Percentiles rank a stretch among this genome's conserved stretches.
Evolutionary conservation across 495 filamentous ascomycete genomes (phyloP).

Genomic region (Pyronema omphalodes): DNA sequence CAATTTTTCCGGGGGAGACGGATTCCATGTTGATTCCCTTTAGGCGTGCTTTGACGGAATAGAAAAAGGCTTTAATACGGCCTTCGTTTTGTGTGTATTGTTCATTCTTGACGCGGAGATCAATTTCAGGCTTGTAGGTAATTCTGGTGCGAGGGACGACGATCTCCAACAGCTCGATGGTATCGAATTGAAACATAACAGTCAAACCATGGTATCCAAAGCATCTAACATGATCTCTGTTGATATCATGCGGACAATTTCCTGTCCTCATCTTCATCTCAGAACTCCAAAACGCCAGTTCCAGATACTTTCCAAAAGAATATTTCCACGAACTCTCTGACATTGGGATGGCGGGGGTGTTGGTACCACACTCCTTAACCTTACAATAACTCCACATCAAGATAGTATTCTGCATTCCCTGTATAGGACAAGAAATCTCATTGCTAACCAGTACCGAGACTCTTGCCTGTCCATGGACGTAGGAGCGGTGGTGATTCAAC

Average conservation of each 20-base stretch:
- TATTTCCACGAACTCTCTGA: conserved; percentile 95
- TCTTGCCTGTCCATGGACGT: conserved; percentile 89
- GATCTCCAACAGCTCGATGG: conserved; percentile 84
- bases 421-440: conserved; percentile 48
- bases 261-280: conserved; percentile 60
- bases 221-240: conserved; percentile 76
- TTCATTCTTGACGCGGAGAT: conserved; percentile 83
- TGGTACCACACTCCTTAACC: conserved; percentile 49
- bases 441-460: conserved; percentile 68
- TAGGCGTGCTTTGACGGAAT: conserved; percentile 63
- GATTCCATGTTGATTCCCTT: conserved; percentile 79
- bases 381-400: conserved; percentile 98
- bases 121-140: conserved; percentile 93
- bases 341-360: conserved; percentile 84
- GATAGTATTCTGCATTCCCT: conserved; percentile 58
- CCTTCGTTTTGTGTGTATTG: conserved; percentile 60
- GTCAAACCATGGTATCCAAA: conserved; percentile 79
- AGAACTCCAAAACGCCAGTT: conserved; percentile 87
- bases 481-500: conserved; percentile 88
- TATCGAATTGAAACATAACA: conserved; percentile 77
- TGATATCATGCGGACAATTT: conserved; percentile 83
- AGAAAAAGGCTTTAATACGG: conserved; percentile 66
- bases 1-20: conserved; percentile 65
- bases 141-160: conserved; percentile 75
- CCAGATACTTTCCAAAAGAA: conserved; percentile 93